Percentiles rank a stretch among this genome's conserved stretches.
These are phyloP conservation scores for Elymus sibiricus DNA, from an alignment of 176 grass and related monocot genomes.

Conservation along the genomic window DNA sequence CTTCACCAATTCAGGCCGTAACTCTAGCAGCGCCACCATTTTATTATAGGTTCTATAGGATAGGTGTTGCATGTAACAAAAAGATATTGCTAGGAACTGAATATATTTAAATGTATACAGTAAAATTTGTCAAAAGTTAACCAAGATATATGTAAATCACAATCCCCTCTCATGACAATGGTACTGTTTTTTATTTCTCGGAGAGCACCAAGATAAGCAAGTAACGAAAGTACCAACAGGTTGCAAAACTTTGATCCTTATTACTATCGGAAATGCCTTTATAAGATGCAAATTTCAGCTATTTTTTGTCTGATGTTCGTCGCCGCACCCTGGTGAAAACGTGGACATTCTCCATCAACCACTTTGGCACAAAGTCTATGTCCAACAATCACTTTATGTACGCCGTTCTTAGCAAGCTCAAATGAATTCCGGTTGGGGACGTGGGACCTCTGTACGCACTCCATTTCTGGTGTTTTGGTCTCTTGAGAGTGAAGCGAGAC, in stretches of 20 bases:
- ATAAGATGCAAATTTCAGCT: neutral
- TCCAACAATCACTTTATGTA: neutral
- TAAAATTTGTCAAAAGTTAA: too few relatives aligned
- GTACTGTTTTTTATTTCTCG: neutral
- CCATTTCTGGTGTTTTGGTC: neutral
- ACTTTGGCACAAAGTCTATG: neutral
- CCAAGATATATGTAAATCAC: too few relatives aligned
- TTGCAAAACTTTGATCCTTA: neutral
- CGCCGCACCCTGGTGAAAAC: neutral
- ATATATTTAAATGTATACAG: too few relatives aligned
- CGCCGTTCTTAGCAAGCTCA: neutral
- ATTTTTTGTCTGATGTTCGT: neutral
- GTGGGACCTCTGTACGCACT: neutral
- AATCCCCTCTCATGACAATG: too few relatives aligned
- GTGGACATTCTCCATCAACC: neutral
- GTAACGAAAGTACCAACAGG: neutral
- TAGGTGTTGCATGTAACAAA: too few relatives aligned
- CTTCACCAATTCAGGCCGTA: too few relatives aligned
- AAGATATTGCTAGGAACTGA: too few relatives aligned
- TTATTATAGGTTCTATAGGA: too few relatives aligned
- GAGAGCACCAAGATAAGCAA: neutral
- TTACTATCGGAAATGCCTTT: neutral
- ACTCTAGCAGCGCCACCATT: too few relatives aligned
- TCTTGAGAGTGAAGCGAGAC: slow-evolving; percentile 39
- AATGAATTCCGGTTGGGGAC: neutral